Evolutionary conservation across 495 filamentous ascomycete genomes (phyloP).

Genomic region (Lepraria neglecta): DNA sequence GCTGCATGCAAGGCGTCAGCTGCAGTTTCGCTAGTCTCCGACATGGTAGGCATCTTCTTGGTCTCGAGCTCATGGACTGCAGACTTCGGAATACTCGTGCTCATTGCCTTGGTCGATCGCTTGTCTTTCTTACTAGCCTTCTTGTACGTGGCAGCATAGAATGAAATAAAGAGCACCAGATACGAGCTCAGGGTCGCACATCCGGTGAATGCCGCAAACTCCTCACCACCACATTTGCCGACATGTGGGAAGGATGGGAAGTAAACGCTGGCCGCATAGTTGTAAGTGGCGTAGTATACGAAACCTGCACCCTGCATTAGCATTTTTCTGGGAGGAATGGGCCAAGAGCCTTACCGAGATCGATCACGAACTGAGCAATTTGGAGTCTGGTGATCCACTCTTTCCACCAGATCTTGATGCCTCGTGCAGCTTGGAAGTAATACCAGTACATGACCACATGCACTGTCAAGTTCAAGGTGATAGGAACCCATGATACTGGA

Average conservation of each 20-base stretch:
- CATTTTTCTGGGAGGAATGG: neutral
- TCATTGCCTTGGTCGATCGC: slow-evolving; percentile 10
- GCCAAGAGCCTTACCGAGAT: slow-evolving; percentile 8
- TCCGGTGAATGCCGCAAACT: slow-evolving; percentile 31
- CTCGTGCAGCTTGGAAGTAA: slow-evolving; percentile 81
- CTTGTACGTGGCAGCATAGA: slow-evolving; percentile 31
- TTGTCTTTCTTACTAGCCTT: slow-evolving; percentile 23
- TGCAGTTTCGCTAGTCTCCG: slow-evolving; percentile 17
- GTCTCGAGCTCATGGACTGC: slow-evolving; percentile 17
- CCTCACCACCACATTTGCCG: slow-evolving; percentile 30
- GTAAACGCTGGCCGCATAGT: slow-evolving; percentile 27
- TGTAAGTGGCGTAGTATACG: slow-evolving; percentile 33
- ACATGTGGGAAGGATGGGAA: slow-evolving; percentile 27
- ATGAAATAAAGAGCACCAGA: slow-evolving; percentile 31
- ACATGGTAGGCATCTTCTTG: slow-evolving; percentile 19
- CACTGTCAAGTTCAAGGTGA: slow-evolving; percentile 69
- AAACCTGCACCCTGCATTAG: slow-evolving; percentile 24
- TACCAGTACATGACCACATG: slow-evolving; percentile 57
- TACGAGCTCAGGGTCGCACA: slow-evolving; percentile 33
- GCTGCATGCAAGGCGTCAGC: slow-evolving; percentile 18
- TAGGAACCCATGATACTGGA: slow-evolving; percentile 69
- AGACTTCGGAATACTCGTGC: slow-evolving; percentile 15
- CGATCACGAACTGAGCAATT: slow-evolving; percentile 59
- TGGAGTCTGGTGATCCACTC: slow-evolving; percentile 83
- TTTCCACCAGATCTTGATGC: slow-evolving; percentile 84